These are phyloP conservation scores for Apiospora malaysiana DNA, from an alignment of 2,329 filamentous ascomycete species.

Conservation along the genomic window DNA sequence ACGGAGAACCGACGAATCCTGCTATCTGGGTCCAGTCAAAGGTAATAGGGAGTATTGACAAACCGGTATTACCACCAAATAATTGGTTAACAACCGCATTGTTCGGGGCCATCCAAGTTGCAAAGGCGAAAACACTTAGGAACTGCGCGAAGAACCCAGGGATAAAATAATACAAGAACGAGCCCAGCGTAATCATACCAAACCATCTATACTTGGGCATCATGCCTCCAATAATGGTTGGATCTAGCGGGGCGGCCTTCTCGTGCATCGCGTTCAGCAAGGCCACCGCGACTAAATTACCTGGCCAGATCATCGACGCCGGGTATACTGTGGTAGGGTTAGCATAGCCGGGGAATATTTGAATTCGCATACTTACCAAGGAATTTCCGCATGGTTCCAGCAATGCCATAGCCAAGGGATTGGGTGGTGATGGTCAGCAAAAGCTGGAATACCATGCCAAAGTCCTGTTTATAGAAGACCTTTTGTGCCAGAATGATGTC, in stretches of 20 bases:
- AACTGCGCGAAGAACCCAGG: constrained; percentile 73
- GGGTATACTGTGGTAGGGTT: constrained; percentile 56
- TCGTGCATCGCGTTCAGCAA: constrained; percentile 79
- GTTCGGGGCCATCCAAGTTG: constrained; percentile 74
- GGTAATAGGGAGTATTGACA: constrained; percentile 73
- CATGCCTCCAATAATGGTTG: constrained; percentile 63
- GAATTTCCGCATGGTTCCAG: constrained; percentile 70
- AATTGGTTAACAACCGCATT: constrained; percentile 73
- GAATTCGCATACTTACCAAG: constrained; percentile 49
- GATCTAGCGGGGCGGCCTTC: constrained; percentile 54
- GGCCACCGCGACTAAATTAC: constrained; percentile 68
- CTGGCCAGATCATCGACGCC: constrained; percentile 78
- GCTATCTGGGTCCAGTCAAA: constrained; percentile 80
- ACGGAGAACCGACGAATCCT: constrained; percentile 70
- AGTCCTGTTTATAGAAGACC: constrained; percentile 74
- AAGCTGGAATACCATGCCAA: constrained; percentile 70
- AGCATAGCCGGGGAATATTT: not conserved
- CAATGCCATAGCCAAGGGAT: constrained; percentile 72
- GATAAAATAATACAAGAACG: constrained; percentile 72
- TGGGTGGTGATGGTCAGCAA: constrained; percentile 72
- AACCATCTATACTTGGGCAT: constrained; percentile 73
- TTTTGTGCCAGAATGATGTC: constrained; percentile 75
- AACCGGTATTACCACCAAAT: constrained; percentile 71
- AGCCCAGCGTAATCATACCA: constrained; percentile 57
- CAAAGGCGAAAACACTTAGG: constrained; percentile 72